Evolutionary conservation across 2,329 filamentous ascomycete species (phyloP), one percentile per base, ranked within the genome.

Genomic region (Plenodomus biglobosus): DNA sequence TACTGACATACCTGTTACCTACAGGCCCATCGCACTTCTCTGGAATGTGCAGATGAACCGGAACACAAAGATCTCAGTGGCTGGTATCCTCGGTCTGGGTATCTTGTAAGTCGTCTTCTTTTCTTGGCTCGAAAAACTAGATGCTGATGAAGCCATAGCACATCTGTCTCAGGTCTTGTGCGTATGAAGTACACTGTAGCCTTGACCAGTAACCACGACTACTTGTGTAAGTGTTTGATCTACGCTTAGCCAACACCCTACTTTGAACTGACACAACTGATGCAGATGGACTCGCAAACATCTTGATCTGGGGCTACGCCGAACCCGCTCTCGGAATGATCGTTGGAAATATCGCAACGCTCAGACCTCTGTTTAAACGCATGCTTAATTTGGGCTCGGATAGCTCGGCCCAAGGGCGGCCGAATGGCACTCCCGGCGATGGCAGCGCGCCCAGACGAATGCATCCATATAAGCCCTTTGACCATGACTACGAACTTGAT

Each of bases 261-360:
- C 22, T 10, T 10, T 24, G 13, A 15, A 15, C 27, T 32, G 17
- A 27, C 44, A 18, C 8, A 32, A 6, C 1, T 6, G 8, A 27
- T 30, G 13, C 36, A 59, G 55, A 65, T 40, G 61, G 59, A 21
- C 56, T 73, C 18, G 68, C 62, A 16, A 59, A 72, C 40, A 59
- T 73, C 18, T 55, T 71, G 21, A 65, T 71, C 36, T 73, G 69
- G 70, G 68, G 68, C 2, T 71, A 69, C 40, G 68, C 68, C 6
- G 69, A 71, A 32, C 68, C 66, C n/a, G 68, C 63, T 3, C 62
- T 70, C 4, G 69, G 69, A 4, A 60, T 71, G 50, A 60, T 71
- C 13, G 68, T 70, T 5, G 69, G 65, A 13, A 68, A 63, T 42
- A 56, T 71, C 7, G 61, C 63, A 3, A 71, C 69, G 1, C 58